Conservation (phyloP, 805 yeast genomes). For the Zygosaccharomyces gambellarensis region DNA sequence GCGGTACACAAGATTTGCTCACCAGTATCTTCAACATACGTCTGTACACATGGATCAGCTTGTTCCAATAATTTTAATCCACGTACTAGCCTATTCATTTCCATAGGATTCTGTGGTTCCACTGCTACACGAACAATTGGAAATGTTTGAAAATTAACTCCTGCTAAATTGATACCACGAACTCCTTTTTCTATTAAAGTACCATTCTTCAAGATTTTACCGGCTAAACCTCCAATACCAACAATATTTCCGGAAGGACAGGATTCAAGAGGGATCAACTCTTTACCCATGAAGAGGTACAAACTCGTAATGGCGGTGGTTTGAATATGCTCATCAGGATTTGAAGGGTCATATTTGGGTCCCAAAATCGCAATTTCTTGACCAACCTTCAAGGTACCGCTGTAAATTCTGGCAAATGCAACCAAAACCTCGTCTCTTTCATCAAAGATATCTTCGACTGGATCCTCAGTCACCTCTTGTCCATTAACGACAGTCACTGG, state of each 20-base stretch:
- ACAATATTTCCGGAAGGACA: conserved; percentile 96
- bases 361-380: conserved; percentile 72
- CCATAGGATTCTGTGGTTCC: conserved; percentile 87
- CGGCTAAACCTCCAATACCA: conserved; percentile 88
- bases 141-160: conserved; percentile 66
- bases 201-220: conserved; percentile 78
- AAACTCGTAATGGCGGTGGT: conserved; percentile 62
- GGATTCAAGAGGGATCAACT: conserved; percentile 64
- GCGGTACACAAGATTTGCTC: conserved; percentile 93
- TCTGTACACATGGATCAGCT: conserved; percentile 93
- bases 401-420: conserved; percentile 84
- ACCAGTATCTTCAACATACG: conserved; percentile 81
- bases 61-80: conserved; percentile 76
- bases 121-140: conserved; percentile 93
- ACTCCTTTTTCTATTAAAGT: conserved; percentile 59
- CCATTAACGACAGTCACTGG: background rate
- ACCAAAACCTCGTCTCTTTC: conserved; percentile 61
- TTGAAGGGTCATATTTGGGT: conserved; percentile 76
- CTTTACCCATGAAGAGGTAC: conserved; percentile 88
- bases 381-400: conserved; percentile 77
- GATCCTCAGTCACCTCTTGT: conserved; percentile 39
- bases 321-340: conserved; percentile 50
- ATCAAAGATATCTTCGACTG: conserved; percentile 43
- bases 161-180: conserved; percentile 71
- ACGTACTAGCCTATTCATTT: conserved; percentile 65